Percentiles rank a stretch among this genome's conserved stretches.
Conservation (phyloP, 352 stramenopile genomes). For the Saprolegnia diclina region DNA sequence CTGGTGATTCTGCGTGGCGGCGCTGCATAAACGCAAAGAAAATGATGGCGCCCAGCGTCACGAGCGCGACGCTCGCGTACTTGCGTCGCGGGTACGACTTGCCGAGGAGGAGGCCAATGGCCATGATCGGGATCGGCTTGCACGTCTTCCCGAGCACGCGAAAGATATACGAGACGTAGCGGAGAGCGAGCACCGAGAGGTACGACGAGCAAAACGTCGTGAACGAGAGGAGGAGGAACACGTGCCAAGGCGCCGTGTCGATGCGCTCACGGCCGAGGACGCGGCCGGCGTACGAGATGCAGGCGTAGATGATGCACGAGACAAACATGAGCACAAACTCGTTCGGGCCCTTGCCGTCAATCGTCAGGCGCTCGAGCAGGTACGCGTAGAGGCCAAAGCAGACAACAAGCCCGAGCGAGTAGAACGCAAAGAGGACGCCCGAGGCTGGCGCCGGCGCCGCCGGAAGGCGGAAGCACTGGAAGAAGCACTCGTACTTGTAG, state of each 20-base stretch:
- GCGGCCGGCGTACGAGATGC: slow-evolving; percentile 61
- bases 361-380: slow-evolving; percentile 83
- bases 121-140: slow-evolving; percentile 89
- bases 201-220: slow-evolving; percentile 85
- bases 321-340: slow-evolving; percentile 86
- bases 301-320: slow-evolving; percentile 69
- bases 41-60: slow-evolving; percentile 70
- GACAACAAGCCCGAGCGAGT: slow-evolving; percentile 73
- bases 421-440: slow-evolving; percentile 29
- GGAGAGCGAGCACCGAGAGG: slow-evolving; percentile 70
- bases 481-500: slow-evolving; percentile 24
- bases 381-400: slow-evolving; percentile 84
- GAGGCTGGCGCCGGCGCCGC: neutral
- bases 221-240: slow-evolving; percentile 43
- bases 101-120: slow-evolving; percentile 78
- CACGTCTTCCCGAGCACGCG: slow-evolving; percentile 87
- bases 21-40: slow-evolving; percentile 42
- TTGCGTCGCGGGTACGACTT: slow-evolving; percentile 84
- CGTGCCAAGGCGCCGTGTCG: slow-evolving; percentile 40
- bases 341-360: slow-evolving; percentile 66
- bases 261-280: slow-evolving; percentile 54
- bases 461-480: slow-evolving; percentile 25
- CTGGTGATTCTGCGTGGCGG: neutral
- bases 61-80: slow-evolving; percentile 85
- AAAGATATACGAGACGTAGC: slow-evolving; percentile 49